A percentile compares a stretch with the other conserved stretches of the same genome.
Conservation (phyloP, 2,329 filamentous ascomycete species). For the Verticillium klebahnii region DNA sequence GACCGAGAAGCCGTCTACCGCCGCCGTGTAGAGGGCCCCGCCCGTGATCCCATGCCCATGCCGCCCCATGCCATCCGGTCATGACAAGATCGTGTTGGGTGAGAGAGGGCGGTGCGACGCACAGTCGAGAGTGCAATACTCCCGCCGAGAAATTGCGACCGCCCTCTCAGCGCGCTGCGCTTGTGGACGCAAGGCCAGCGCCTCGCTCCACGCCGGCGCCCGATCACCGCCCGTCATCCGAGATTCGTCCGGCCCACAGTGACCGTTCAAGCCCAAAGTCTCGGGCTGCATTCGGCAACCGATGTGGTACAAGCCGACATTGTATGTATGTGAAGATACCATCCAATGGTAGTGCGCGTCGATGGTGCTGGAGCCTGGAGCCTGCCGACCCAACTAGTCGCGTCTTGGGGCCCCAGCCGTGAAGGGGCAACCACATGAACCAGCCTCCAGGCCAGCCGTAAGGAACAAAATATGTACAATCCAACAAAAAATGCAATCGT, state of each 20-base stretch:
- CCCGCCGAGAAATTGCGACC: neutral
- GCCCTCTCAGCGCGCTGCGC: neutral
- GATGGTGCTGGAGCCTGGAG: conserved; percentile 2
- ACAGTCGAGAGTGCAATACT: conserved; percentile 1
- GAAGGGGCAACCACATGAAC: neutral
- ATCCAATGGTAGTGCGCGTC: conserved; percentile 7
- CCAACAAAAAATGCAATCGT: conserved; percentile 8
- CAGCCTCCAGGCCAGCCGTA: conserved; percentile 1
- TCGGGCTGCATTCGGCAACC: neutral
- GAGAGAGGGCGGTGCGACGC: neutral
- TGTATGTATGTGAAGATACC: conserved; percentile 12
- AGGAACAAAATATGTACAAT: conserved; percentile 16
- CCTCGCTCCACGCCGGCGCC: neutral
- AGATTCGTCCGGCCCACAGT: neutral
- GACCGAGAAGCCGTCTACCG: neutral
- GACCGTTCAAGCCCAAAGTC: neutral
- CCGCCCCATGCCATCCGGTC: neutral
- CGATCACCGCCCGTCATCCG: neutral
- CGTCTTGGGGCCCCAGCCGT: conserved; percentile 4
- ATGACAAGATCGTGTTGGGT: neutral
- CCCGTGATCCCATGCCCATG: neutral
- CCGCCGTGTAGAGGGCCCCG: neutral
- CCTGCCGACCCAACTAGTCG: conserved; percentile 11
- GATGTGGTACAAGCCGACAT: conserved; percentile 12
- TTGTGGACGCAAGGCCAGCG: neutral